phyloP scores from a whole-genome alignment of 2,329 filamentous ascomycete genomes.

The Intubia oerlemansii region DNA sequence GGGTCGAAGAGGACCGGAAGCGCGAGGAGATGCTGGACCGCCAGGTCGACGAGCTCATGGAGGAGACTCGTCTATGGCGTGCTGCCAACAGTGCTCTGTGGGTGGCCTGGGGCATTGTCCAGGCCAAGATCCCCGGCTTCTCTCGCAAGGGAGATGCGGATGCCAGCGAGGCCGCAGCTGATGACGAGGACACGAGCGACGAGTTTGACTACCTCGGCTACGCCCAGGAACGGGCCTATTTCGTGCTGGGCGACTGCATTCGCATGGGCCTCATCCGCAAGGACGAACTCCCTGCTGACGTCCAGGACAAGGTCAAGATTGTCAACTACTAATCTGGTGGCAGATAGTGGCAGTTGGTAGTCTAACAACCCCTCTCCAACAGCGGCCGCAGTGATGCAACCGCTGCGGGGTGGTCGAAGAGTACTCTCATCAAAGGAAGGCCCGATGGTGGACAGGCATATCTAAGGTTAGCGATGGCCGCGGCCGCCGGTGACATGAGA shows the following conservation, averaged over 20 bases:
- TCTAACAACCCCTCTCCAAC: too few relatives aligned
- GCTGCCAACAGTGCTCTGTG: slow-evolving; percentile 74
- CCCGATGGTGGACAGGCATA: too few relatives aligned
- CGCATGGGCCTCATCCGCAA: slow-evolving; percentile 49
- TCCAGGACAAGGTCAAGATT: slow-evolving; percentile 44
- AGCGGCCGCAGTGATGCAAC: too few relatives aligned
- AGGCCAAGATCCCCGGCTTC: slow-evolving; percentile 59
- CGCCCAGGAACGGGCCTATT: slow-evolving; percentile 72
- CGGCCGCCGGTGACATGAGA: too few relatives aligned
- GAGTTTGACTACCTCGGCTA: slow-evolving; percentile 90
- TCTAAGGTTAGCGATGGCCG: too few relatives aligned
- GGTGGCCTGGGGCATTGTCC: slow-evolving; percentile 92
- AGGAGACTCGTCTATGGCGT: slow-evolving; percentile 70
- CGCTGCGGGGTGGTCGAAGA: too few relatives aligned
- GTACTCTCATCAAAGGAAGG: too few relatives aligned
- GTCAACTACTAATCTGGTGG: slow-evolving; percentile 27
- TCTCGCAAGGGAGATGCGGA: slow-evolving; percentile 12
- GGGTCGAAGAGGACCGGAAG: slow-evolving; percentile 38
- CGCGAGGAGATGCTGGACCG: slow-evolving; percentile 43
- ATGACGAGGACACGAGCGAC: slow-evolving; percentile 32
- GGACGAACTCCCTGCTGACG: slow-evolving; percentile 53
- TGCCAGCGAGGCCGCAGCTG: slow-evolving; percentile 8
- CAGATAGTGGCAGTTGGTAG: too few relatives aligned
- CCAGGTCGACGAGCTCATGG: slow-evolving; percentile 48
- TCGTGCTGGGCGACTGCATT: slow-evolving; percentile 87